Percentiles rank a stretch among this genome's conserved stretches.
These are phyloP conservation scores for Debaryomyces maramus DNA, from an alignment of 805 yeast genomes.

Conservation along the genomic window DNA sequence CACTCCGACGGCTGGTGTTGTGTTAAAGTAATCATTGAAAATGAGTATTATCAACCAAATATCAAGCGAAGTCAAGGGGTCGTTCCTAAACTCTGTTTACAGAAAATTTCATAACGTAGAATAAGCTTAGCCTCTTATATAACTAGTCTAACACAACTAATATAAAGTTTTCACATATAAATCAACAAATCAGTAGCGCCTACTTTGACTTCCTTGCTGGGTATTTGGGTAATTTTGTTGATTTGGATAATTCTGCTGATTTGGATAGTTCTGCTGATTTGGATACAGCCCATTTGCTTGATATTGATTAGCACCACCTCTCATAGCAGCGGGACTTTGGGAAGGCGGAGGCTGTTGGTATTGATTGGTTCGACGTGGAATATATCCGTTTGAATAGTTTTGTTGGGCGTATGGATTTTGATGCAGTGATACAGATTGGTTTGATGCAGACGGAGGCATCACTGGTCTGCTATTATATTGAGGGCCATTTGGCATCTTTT, in stretches of 20 bases:
- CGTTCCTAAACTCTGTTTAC: conserved; percentile 33
- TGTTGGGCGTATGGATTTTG: conserved; percentile 3
- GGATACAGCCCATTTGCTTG: conserved; percentile 7
- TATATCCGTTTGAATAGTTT: conserved; percentile 1
- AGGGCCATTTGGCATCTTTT: conserved; percentile 4
- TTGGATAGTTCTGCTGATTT: conserved; percentile 3
- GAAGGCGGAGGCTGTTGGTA: neutral
- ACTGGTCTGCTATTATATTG: no score
- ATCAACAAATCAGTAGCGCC: conserved; percentile 6
- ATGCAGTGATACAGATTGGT: neutral
- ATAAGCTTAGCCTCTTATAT: neutral
- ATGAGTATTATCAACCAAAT: neutral
- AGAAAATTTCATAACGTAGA: conserved; percentile 7
- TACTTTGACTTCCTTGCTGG: neutral
- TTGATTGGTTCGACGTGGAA: conserved; percentile 1
- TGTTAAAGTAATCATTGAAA: conserved; percentile 15
- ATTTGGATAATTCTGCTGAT: conserved; percentile 7
- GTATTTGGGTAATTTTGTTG: conserved; percentile 7
- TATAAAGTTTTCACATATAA: no score
- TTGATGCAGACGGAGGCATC: no score
- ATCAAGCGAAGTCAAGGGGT: conserved; percentile 24
- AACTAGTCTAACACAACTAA: conserved; percentile 1
- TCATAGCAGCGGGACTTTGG: neutral
- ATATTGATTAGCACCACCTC: conserved; percentile 7
- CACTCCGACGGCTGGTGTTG: conserved; percentile 43